These are phyloP conservation scores for Auricularia heimuer DNA, from an alignment of 768 basidiomycete species.

Conservation along the genomic window DNA sequence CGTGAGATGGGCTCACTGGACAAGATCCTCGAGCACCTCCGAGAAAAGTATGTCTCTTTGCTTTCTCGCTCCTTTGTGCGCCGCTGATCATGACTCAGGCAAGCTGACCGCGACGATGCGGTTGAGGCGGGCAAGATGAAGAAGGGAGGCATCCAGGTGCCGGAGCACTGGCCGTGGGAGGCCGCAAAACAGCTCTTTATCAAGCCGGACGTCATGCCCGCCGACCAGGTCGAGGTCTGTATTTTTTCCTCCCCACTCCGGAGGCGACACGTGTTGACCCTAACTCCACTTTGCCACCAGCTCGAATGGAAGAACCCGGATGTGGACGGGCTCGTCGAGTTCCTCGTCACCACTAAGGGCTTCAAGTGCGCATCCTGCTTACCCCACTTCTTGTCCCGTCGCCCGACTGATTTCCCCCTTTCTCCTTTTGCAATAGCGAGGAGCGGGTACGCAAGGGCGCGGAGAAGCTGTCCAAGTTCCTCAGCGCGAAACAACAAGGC, in stretches of 20 bases:
- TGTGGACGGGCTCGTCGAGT: slow-evolving; percentile 85
- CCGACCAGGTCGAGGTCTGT: slow-evolving; percentile 73
- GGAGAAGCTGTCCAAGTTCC: slow-evolving; percentile 80
- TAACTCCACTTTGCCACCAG: slow-evolving; percentile 29
- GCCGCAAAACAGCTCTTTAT: slow-evolving; percentile 86
- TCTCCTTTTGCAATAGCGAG: slow-evolving; percentile 45
- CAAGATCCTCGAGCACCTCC: slow-evolving; percentile 65
- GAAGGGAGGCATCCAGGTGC: slow-evolving; percentile 69
- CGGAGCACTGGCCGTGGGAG: slow-evolving; percentile 96
- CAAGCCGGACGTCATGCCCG: slow-evolving; percentile 82
- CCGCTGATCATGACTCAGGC: slow-evolving; percentile 19
- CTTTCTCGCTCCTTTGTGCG: slow-evolving; percentile 12
- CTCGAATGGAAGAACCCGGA: slow-evolving; percentile 93
- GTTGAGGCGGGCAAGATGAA: slow-evolving; percentile 46
- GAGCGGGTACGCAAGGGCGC: slow-evolving; percentile 93
- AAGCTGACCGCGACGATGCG: slow-evolving; percentile 30
- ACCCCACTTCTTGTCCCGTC: background rate
- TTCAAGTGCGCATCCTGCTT: slow-evolving; percentile 64
- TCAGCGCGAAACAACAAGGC: slow-evolving; percentile 90
- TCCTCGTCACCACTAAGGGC: slow-evolving; percentile 89
- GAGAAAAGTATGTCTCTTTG: slow-evolving; percentile 51
- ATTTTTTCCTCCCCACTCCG: background rate
- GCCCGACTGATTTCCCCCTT: background rate
- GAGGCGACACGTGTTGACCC: background rate
- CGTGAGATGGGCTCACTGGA: slow-evolving; percentile 69